Base-by-base conservation (phyloP, 1,139 yeast species). In the Yamadazyma aaseri region DNA sequence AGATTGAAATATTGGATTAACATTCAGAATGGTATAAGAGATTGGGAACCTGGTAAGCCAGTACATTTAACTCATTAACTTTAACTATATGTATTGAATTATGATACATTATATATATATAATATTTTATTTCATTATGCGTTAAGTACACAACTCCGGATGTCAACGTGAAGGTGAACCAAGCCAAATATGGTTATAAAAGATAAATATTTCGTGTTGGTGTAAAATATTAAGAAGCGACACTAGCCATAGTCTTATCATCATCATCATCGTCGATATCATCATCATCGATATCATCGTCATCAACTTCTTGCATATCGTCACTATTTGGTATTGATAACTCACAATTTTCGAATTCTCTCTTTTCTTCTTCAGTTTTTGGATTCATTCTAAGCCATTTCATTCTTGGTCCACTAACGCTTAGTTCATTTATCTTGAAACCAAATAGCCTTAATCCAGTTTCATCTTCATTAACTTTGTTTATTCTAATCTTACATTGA, bases 371-470 rank as follows among this genome's bases (percentile, higher is more conserved):
- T 8, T 61, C 65, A 1, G 79, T 66, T 34, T 66, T 70, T 1
- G 96, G 96, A 44, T 74, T 70, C 58, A 79, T 79, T 47, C 97
- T 76, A 42, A 92, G 68, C 99, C 99, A 92, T 51, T 76, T 78
- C 98, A 92, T 92, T 49, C 97, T 72, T 9, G 95, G 94, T 0
- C 99, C 98, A 31, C 86, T 75, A 14, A 74, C 66, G 35, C 96
- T 83, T 36, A 65, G 55, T 53, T 86, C 95, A 49, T 85, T 79
- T 26, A 92, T 71, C 45, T 76, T 78, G 64, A 94, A 92, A 1
- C 99, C 98, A 64, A 86, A 94, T 34, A 90, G 73, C 52, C 81
- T 85, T 52, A 89, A 71, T 26, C 86, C 85, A 54, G 78, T 86
- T 38, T 66, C 71, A 34, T 60, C 60, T 38, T 67, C 69, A 55